phyloP scores from a whole-genome alignment of 2,329 filamentous ascomycete species.

The Fusarium haematococcum region DNA sequence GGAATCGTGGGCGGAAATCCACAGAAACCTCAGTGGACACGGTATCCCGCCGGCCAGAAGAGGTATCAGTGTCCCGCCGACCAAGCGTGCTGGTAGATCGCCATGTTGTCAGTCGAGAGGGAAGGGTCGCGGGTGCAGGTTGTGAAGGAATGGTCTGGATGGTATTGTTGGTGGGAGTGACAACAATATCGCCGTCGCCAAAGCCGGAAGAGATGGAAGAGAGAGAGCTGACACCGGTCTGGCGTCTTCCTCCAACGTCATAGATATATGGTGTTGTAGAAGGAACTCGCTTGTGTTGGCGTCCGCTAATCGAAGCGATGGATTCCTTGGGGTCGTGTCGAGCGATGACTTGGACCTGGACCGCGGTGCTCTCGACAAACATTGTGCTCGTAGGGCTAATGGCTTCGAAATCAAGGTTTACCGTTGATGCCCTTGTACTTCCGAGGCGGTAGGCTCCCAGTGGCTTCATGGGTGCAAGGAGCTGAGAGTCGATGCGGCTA shows the following conservation, averaged over 20 bases:
- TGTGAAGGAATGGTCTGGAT: constrained; percentile 29
- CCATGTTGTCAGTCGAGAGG: constrained; percentile 28
- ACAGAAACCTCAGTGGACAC: constrained; percentile 65
- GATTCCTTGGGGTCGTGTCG: constrained; percentile 33
- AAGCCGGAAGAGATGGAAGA: constrained; percentile 75
- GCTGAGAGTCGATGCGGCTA: constrained; percentile 35
- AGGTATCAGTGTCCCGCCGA: constrained; percentile 24
- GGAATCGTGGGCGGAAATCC: constrained; percentile 67
- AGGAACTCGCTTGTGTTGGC: constrained; percentile 29
- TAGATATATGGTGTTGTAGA: constrained; percentile 33
- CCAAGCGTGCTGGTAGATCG: constrained; percentile 24
- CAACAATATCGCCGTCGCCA: constrained; percentile 70
- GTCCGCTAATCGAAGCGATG: constrained; percentile 12
- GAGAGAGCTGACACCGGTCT: constrained; percentile 60
- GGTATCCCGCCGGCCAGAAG: constrained; percentile 57
- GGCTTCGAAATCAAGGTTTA: constrained; percentile 26
- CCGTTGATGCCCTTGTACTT: constrained; percentile 17
- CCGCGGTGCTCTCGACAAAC: constrained; percentile 40
- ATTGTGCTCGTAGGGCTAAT: constrained; percentile 39
- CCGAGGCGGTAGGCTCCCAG: constrained; percentile 33
- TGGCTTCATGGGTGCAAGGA: constrained; percentile 38
- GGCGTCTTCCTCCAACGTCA: constrained; percentile 26
- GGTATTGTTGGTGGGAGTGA: constrained; percentile 49
- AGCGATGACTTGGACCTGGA: constrained; percentile 36
- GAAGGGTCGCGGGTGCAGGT: constrained; percentile 9